Base-by-base conservation (phyloP, 1,284 basidiomycete species). In the Austroboletus novae-zelandiae region DNA sequence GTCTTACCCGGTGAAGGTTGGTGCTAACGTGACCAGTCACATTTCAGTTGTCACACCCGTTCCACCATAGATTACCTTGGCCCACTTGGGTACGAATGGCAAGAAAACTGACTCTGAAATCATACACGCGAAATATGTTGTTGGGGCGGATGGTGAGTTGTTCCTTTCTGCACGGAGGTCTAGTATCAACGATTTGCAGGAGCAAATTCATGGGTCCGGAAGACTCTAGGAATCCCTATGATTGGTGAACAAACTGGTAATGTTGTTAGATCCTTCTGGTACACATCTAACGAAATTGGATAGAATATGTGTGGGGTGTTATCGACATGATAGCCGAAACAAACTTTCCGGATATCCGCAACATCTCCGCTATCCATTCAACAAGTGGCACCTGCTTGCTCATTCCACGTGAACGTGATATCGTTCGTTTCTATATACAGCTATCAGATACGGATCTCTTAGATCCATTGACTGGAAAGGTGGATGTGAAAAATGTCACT, bases 191-290 rank as follows among this genome's bases (percentile, higher is more conserved):
- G 43, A 11, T 39, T 1, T 15, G 23, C 30, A 79, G 83, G 84
- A 11, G 89, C 87, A 0, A 87, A 90, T 67, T 89, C 86, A 5
- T 91, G 86, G 87, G 84, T 89, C 7, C 77, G 89, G 17, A 84
- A 84, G 54, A 60, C 71, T 2, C 69, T 89, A 23, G 76, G 76
- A 6, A 83, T 90, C 90, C 47, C 15, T n/a, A 41, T 41, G 40
- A 15, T 7, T 9, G 40, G 40, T 13, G 40, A 41, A n/a, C 11
- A 41, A n/a, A 41, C 40, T 17, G 40, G 40, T 41, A 41, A 41
- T 15, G 23, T 29, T 10, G 20, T 23, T 25, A 4, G 15, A 4
- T 9, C 17, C n/a, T 14, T 15, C 8, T 29, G 8, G 27, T 29
- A 10, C n/a, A n/a, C 9, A 13, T 23, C 23, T 41, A 15, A 41